Base-by-base conservation (phyloP, 371 early-diverging fungal species). In the Mucor plumbeus region DNA sequence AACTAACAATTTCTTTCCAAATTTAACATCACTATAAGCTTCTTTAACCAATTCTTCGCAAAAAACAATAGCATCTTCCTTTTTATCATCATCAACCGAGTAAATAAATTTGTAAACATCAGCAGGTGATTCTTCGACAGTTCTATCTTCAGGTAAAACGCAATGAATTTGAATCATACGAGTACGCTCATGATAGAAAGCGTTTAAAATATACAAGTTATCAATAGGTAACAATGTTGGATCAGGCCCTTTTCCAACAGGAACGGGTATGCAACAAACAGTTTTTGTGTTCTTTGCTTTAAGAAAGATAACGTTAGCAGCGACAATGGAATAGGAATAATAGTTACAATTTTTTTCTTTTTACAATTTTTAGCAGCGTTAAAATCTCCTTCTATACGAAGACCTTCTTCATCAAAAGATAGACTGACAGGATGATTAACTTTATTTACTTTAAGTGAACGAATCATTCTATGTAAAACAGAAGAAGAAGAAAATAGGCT, bases 381-480 rank as follows among this genome's bases (percentile, higher is more conserved):
- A 5, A 76, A 65, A 60, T 78, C 75, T 4, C 83, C 83, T 71
- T 83, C 83, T 40, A 83, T 74, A 60, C 83, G 83, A 50, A 83
- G 72, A 17, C 83, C 83, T 57, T 76, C 73, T 8, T 75, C 75
- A 58, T 83, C 83, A 56, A 77, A 72, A 0, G 81, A 70, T 4
- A 83, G 41, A 2, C 68, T 56, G 3, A 80, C 71, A n/a, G 76
- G 74, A 39, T 75, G 75, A 21, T 63, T 73, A 5, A 68, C 83
- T 48, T 76, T 82, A 34, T 60, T 60, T 39, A 73, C 71, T 59
- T 69, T 71, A 17, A 82, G 61, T 38, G 68, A 62, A 21, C 41
- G 71, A 38, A 78, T 55, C 78, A 81, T 81, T 19, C 14, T 15
- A 57, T 15, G 38, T 35, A 44, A 55, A n/a, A 48, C 17, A 31